Base-by-base conservation (phyloP, 345 rosid genomes). In the Heritiera littoralis region DNA sequence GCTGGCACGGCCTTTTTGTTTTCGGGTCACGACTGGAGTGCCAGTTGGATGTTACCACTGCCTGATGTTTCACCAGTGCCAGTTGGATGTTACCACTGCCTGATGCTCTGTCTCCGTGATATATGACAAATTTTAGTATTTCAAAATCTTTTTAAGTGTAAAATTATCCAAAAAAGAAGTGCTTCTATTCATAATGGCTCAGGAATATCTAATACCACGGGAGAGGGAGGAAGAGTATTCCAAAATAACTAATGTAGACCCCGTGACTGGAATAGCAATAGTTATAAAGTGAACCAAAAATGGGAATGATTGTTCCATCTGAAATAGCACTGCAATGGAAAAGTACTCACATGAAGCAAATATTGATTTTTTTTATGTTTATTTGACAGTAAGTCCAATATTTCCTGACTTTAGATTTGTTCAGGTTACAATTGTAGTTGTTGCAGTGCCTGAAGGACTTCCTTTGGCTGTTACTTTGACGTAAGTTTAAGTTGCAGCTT, bases 361-460 rank as follows among this genome's bases (percentile, higher is more conserved):
- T 32, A 5, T 17, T 43, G 7, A 32, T 67, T n/a, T 46, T 46
- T 58, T 43, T 56, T 28, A 46, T 70, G 43, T 43, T 56, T 56
- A 56, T 43, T 28, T 68, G 54, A 30, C 32, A n/a, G 28, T 6
- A 67, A n/a, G 59, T 51, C 6, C 72, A 76, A 64, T 30, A 23
- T 38, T 78, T 43, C 30, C 59, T 83, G 80, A 43, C 85, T 85
- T n/a, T 76, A 60, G 80, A 75, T 45, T 74, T 75, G 74, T 87
- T 38, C 79, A 97, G 98, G 99, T 97, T 67, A 94, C 98, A 20
- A 97, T 97, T 79, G 98, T 97, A 69, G 99, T 97, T 72, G 99
- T 97, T 84, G 99, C 99, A 10, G 99, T 97, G 82, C 99, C 99
- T n/a, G 99, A 97, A 78, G 99, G 99, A 79, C 98, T 97, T 86